phyloP scores from a whole-genome alignment of 345 rosid genomes.

The Orychophragmus violaceus region DNA sequence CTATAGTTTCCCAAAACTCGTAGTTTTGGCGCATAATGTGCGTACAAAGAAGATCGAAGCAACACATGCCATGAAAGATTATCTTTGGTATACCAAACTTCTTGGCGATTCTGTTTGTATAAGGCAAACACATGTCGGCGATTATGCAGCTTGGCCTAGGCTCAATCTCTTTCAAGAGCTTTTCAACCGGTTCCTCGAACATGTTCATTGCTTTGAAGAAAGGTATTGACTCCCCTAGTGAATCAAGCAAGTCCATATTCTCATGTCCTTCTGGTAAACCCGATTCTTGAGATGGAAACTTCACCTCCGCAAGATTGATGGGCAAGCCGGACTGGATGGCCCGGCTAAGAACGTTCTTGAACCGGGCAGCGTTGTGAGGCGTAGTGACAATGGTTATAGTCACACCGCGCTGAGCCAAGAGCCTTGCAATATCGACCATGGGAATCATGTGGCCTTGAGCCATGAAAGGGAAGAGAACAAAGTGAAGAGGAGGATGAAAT shows the following conservation, averaged over 20 bases:
- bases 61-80: constrained; percentile 42
- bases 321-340: constrained; percentile 30
- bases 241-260: constrained; percentile 25
- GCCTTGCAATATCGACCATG: constrained; percentile 41
- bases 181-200: constrained; percentile 26
- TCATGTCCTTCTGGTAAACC: constrained; percentile 27
- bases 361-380: constrained; percentile 33
- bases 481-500: constrained; percentile 31
- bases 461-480: constrained; percentile 39
- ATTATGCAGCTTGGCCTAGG: constrained; percentile 48
- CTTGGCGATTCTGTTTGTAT: constrained; percentile 31
- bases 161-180: constrained; percentile 29
- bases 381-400: constrained; percentile 42
- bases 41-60: constrained; percentile 29
- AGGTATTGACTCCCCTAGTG: not conserved
- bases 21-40: constrained; percentile 6
- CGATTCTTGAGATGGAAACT: constrained; percentile 23
- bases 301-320: constrained; percentile 13
- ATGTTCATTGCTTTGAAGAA: constrained; percentile 16
- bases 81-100: constrained; percentile 46
- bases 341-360: constrained; percentile 21
- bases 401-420: constrained; percentile 39
- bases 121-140: constrained; percentile 43
- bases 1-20: not conserved
- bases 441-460: constrained; percentile 47